These are phyloP conservation scores for Aspergillus taichungensis DNA, from an alignment of 495 filamentous ascomycete species.

Conservation along the genomic window DNA sequence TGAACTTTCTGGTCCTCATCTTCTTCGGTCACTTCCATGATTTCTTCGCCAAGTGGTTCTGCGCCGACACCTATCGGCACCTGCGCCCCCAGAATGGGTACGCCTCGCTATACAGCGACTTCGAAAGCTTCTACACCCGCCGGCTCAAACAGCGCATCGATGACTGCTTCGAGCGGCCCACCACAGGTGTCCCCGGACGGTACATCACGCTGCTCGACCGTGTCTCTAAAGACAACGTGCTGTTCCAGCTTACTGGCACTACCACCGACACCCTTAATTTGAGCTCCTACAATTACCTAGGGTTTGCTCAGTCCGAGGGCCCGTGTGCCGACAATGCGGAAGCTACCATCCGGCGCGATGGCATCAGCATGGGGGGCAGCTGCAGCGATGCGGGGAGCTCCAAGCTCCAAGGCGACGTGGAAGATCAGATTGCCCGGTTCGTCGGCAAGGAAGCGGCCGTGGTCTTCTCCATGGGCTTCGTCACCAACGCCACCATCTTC, in stretches of 20 bases:
- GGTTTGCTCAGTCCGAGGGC: constrained; percentile 86
- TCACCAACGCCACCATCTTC: constrained; percentile 77
- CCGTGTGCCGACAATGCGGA: constrained; percentile 84
- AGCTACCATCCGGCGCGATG: constrained; percentile 63
- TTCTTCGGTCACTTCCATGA: constrained; percentile 79
- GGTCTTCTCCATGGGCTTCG: constrained; percentile 91
- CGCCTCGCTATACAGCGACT: constrained; percentile 82
- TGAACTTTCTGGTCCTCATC: constrained; percentile 83
- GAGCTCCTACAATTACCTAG: constrained; percentile 92
- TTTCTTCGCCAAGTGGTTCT: constrained; percentile 80
- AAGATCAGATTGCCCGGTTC: constrained; percentile 72
- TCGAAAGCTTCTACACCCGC: constrained; percentile 90
- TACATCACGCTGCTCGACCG: constrained; percentile 79
- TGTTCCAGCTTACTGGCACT: constrained; percentile 68
- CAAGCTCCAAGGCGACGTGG: constrained; percentile 69
- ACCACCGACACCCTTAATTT: constrained; percentile 81
- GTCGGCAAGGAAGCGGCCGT: constrained; percentile 78
- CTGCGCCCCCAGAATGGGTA: constrained; percentile 69
- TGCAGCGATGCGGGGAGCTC: constrained; percentile 67
- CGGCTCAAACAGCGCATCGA: constrained; percentile 80
- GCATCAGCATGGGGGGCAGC: constrained; percentile 61
- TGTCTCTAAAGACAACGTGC: constrained; percentile 65
- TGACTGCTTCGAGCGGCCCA: constrained; percentile 81
- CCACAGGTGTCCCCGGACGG: constrained; percentile 76
- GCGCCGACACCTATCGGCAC: constrained; percentile 59